Conservation (phyloP, 371 early-diverging fungal species). For the Mucor piriformis region DNA sequence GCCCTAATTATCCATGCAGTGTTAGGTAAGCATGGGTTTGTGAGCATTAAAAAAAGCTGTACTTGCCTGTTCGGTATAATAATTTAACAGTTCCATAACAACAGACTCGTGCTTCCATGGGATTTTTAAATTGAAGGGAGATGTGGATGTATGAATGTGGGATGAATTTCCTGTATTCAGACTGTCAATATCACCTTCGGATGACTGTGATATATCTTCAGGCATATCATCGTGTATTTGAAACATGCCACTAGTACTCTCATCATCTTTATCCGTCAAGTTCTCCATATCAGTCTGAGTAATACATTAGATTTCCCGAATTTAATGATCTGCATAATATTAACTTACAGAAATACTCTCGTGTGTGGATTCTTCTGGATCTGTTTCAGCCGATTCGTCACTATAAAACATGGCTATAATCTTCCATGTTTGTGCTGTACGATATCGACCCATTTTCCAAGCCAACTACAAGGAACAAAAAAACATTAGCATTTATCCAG, state of each 20-base stretch:
- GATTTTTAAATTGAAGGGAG: constrained; percentile 33
- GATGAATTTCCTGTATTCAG: constrained; percentile 17
- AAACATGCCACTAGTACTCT: neutral
- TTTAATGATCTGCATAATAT: neutral
- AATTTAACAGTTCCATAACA: constrained; percentile 62
- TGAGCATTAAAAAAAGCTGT: neutral
- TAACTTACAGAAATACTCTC: constrained; percentile 2
- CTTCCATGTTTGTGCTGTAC: constrained; percentile 83
- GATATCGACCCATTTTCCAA: constrained; percentile 62
- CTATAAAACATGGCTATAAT: constrained; percentile 70
- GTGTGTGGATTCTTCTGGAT: neutral
- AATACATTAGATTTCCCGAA: neutral
- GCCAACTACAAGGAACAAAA: constrained; percentile 63
- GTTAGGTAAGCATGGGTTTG: neutral
- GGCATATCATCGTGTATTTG: constrained; percentile 5
- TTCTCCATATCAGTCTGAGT: neutral
- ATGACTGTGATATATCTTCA: constrained; percentile 28
- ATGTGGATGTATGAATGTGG: neutral
- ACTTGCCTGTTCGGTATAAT: constrained; percentile 73
- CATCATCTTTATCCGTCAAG: neutral
- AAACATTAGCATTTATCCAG: neutral
- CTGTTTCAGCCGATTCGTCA: constrained; percentile 27
- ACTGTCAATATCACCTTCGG: constrained; percentile 18
- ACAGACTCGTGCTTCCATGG: constrained; percentile 63
- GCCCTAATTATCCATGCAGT: constrained; percentile 39